Conservation (phyloP, 164 flowering plant species). For the Umbilicus rupestris region DNA sequence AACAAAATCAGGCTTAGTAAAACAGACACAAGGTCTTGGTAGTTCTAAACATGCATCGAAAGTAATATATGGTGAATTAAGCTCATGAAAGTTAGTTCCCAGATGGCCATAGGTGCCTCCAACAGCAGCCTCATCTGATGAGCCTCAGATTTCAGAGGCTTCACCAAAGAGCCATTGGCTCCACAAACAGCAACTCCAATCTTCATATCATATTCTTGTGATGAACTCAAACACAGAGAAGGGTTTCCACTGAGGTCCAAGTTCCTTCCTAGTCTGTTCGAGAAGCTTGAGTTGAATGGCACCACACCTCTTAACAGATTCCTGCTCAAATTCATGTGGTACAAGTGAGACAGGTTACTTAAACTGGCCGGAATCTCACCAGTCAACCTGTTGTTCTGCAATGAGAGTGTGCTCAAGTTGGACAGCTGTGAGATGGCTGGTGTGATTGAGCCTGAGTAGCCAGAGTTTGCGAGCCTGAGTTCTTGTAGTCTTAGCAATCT, state of each 20-base stretch:
- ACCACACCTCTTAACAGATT: constrained; percentile 61
- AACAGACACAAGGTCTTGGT: background rate
- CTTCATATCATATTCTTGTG: constrained; percentile 28
- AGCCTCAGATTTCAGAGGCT: constrained; percentile 17
- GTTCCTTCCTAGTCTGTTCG: constrained; percentile 58
- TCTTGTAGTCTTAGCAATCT: constrained; percentile 56
- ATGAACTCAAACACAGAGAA: constrained; percentile 50
- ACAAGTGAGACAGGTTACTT: constrained; percentile 42
- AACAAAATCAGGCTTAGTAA: background rate
- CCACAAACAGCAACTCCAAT: constrained; percentile 47
- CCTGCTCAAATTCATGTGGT: constrained; percentile 74
- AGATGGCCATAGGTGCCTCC: background rate
- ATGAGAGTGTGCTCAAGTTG: constrained; percentile 57
- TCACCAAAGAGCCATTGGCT: constrained; percentile 14
- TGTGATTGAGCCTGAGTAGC: constrained; percentile 54
- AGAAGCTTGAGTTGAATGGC: constrained; percentile 54
- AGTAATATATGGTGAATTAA: background rate
- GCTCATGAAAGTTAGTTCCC: background rate
- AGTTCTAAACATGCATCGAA: background rate
- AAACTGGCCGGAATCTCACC: constrained; percentile 60
- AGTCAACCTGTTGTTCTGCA: constrained; percentile 54
- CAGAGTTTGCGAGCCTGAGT: constrained; percentile 68
- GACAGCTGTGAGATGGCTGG: constrained; percentile 33
- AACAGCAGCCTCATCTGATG: constrained; percentile 24
- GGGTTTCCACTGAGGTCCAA: constrained; percentile 66